Evolutionary conservation across 495 filamentous ascomycete species (phyloP).

Genomic region (Evernia prunastri): DNA sequence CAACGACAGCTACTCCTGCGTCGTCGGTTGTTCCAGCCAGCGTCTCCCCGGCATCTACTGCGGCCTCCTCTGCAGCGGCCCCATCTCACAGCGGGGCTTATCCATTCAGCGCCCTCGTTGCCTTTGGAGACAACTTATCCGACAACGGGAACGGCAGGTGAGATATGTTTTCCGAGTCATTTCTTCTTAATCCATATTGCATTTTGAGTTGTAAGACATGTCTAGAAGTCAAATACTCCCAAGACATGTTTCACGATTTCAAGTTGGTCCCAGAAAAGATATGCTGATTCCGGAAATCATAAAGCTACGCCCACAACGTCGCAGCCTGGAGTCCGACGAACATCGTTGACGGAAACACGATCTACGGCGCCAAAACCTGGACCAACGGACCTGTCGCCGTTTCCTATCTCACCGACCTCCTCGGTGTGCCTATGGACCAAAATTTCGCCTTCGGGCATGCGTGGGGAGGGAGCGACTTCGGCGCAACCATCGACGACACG

Average conservation of each 20-base stretch:
- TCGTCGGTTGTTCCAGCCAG: not conserved
- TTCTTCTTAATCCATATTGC: too few species aligned
- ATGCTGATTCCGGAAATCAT: too few species aligned
- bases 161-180: too few species aligned
- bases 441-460: not conserved
- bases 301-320: not conserved
- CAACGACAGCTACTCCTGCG: not conserved
- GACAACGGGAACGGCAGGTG: not conserved
- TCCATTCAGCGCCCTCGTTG: not conserved
- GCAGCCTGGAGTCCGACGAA: not conserved
- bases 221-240: too few species aligned
- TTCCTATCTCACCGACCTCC: not conserved
- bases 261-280: too few species aligned
- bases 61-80: not conserved
- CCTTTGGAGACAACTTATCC: not conserved
- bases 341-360: not conserved
- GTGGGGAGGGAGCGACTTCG: not conserved
- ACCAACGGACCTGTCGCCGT: not conserved
- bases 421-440: not conserved
- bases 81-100: not conserved
- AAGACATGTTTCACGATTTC: too few species aligned
- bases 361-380: not conserved
- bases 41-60: not conserved
- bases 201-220: too few species aligned
- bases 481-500: conserved; percentile 11